phyloP scores from a whole-genome alignment of 2,329 filamentous ascomycete genomes.

The Eurotiales sp. region DNA sequence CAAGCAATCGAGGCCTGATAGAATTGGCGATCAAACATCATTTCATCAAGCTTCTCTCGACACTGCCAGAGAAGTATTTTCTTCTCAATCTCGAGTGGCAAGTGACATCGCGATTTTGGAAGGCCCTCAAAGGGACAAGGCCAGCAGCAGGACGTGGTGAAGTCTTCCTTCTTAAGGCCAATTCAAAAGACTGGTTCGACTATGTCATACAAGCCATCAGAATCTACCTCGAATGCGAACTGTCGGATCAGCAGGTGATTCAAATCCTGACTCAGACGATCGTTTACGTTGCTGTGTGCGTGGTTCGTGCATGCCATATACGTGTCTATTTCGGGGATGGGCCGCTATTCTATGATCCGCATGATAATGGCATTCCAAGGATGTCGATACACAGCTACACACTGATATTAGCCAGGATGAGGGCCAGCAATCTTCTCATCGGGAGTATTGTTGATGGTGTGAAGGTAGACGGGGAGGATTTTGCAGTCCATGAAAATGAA shows the following conservation, averaged over 20 bases:
- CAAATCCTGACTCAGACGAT: not conserved
- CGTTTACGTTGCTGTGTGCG: not conserved
- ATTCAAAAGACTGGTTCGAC: not conserved
- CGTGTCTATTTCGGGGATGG: not conserved
- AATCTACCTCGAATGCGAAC: not conserved
- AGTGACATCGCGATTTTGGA: constrained; percentile 1
- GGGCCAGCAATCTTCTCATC: no score
- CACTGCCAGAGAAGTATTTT: not conserved
- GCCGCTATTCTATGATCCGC: not conserved
- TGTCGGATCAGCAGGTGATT: not conserved
- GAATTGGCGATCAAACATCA: not conserved
- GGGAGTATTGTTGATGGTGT: no score
- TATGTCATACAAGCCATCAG: not conserved
- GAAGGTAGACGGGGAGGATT: no score
- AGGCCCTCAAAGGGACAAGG: not conserved
- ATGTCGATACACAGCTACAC: no score
- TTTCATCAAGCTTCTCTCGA: not conserved
- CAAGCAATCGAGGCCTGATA: no score
- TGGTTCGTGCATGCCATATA: not conserved
- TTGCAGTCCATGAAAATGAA: no score
- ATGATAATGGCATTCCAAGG: not conserved
- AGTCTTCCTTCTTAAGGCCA: no score
- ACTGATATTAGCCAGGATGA: no score
- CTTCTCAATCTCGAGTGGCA: not conserved
- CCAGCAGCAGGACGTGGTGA: not conserved